Evolutionary conservation across 108 stramenopile species (phyloP).

Genomic region (Skeletonema marinoi): DNA sequence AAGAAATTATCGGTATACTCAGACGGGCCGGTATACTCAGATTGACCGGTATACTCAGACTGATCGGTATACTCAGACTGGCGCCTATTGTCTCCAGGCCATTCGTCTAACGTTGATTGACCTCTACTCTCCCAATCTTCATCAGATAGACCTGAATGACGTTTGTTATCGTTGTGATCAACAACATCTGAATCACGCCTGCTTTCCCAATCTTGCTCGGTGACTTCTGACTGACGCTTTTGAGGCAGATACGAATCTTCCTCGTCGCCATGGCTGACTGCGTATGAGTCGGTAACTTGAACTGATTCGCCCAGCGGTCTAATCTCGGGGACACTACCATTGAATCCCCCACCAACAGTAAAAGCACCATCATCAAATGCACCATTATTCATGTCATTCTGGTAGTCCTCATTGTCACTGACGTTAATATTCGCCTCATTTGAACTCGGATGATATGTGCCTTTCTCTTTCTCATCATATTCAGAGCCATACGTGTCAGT

Average conservation of each 20-base stretch:
- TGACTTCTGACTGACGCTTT: conserved; percentile 4
- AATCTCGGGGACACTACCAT: background rate
- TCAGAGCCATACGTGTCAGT: background rate
- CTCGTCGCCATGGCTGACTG: background rate
- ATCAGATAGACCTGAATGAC: background rate
- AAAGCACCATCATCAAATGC: background rate
- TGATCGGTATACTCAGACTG: background rate
- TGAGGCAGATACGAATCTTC: background rate
- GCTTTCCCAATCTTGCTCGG: background rate
- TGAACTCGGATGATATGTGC: background rate
- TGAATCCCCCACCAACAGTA: conserved; percentile 6
- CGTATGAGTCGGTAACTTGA: background rate
- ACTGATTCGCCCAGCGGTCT: background rate
- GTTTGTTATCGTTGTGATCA: background rate
- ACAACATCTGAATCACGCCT: background rate
- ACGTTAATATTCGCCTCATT: background rate
- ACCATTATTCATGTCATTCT: background rate
- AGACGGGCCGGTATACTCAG: background rate
- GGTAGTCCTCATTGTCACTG: background rate
- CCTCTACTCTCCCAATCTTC: background rate
- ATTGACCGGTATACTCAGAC: too few species aligned
- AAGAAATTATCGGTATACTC: background rate
- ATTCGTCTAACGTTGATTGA: background rate
- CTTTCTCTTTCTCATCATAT: background rate
- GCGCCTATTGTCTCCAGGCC: background rate